Evolutionary conservation across 805 yeast genomes (phyloP), one percentile per base, ranked within the genome.

Genomic region (Komagataella phaffii): DNA sequence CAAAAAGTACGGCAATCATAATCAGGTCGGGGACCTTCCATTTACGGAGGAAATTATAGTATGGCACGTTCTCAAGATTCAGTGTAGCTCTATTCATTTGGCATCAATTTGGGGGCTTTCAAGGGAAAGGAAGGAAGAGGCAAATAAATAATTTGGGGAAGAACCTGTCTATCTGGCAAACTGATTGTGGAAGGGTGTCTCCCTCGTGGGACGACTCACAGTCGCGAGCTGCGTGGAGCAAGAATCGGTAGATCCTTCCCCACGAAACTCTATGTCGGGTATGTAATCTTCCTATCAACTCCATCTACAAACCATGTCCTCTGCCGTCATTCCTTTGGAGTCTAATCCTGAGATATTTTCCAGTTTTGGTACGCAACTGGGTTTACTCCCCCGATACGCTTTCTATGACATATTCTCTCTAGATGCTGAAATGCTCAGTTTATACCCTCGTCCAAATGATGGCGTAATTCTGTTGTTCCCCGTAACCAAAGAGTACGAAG

Each of bases 301-400:
- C 23, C 6, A 21, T 21, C 23, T 21, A 6, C 47, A 45, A 23
- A 36, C 12, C 18, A 51, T 47, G 51, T 81, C 12, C 73, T 76
- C 52, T n/a, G 58, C 82, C 12, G 91, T 87, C 14, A 81, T 89
- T 10, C 98, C 98, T 2, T 68, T 91, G 40, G 99, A 93, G 63
- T 86, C 95, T 6, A 88, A 89, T 59, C 99, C 99, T 0, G 83
- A 75, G 7, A 80, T 91, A 6, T 90, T 91, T 69, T 78, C 85
- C 7, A 70, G 70, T 0, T 81, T 88, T 58, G 85, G 89, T 1
- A 72, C 68, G 36, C 73, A 74, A 21, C 63, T 93, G 45, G 97
- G 97, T 0, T 69, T 90, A 4, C 63, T 80, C 0, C 75, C 79
- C 1, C 63, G 75, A 1, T 71, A 81, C 12, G 73, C 71, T 48